phyloP scores from a whole-genome alignment of 202 grass and related monocot genomes.

The Panicum virgatum region DNA sequence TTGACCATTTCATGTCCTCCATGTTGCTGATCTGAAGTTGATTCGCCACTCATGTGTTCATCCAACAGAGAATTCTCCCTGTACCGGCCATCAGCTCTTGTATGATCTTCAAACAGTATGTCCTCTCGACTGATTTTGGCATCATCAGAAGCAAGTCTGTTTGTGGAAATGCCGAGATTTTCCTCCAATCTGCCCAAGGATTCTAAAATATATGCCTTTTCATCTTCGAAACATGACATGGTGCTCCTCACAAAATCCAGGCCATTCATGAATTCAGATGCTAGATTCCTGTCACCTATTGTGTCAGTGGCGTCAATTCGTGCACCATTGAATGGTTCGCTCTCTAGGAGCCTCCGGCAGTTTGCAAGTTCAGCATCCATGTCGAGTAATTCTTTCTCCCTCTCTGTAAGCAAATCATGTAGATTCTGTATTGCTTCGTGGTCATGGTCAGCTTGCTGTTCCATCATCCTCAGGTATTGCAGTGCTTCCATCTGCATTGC shows the following conservation, averaged over 20 bases:
- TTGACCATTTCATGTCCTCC: constrained; percentile 6
- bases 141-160: constrained; percentile 37
- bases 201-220: constrained; percentile 62
- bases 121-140: constrained; percentile 6
- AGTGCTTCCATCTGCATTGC: constrained; percentile 92
- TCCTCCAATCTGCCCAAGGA: constrained; percentile 57
- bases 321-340: constrained; percentile 9
- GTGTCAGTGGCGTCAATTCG: constrained; percentile 8
- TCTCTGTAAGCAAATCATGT: constrained; percentile 83
- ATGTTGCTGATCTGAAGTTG: constrained; percentile 16
- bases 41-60: background rate
- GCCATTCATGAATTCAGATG: constrained; percentile 22
- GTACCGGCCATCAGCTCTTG: constrained; percentile 31
- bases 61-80: constrained; percentile 27
- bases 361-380: constrained; percentile 63
- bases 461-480: constrained; percentile 94
- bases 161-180: constrained; percentile 32
- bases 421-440: constrained; percentile 75
- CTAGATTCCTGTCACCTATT: background rate
- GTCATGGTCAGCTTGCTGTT: constrained; percentile 89
- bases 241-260: constrained; percentile 34
- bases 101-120: constrained; percentile 19
- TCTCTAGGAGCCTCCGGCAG: constrained; percentile 43
- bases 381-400: constrained; percentile 93
- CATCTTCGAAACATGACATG: constrained; percentile 58